phyloP scores from a whole-genome alignment of 345 rosid species.

The Ailanthus altissimus region DNA sequence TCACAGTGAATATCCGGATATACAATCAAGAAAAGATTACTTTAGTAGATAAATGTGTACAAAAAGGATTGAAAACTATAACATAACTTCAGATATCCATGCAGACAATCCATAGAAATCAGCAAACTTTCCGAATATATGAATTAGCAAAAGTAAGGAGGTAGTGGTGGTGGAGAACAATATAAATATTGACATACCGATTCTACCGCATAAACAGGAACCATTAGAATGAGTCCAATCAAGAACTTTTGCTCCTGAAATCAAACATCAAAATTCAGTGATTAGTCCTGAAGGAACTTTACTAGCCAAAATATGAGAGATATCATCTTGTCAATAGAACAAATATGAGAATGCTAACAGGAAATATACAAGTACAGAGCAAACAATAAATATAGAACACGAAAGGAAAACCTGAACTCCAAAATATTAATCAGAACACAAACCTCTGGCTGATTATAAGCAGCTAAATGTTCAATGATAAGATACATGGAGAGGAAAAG shows the following conservation, averaged over 20 bases:
- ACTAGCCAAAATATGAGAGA: background rate
- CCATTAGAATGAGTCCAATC: constrained; percentile 95
- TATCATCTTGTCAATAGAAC: background rate
- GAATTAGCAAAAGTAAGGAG: background rate
- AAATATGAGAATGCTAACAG: background rate
- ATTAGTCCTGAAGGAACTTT: background rate
- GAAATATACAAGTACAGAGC: background rate
- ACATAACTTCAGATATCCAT: background rate
- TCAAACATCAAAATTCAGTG: constrained; percentile 9
- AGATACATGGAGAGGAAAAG: constrained; percentile 86
- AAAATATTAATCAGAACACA: constrained; percentile 24
- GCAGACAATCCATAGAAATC: background rate
- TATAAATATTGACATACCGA: constrained; percentile 58
- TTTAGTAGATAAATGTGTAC: background rate
- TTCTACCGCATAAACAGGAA: constrained; percentile 92
- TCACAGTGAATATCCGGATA: background rate
- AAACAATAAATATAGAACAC: background rate
- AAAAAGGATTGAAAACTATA: background rate
- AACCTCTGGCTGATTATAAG: constrained; percentile 98
- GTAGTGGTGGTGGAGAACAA: background rate
- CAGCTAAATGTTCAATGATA: constrained; percentile 83
- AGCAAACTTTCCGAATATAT: background rate
- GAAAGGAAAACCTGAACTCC: background rate
- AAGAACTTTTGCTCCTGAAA: constrained; percentile 98
- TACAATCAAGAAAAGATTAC: background rate